Percentiles rank a stretch among this genome's conserved stretches.
Evolutionary conservation across 768 basidiomycete species (phyloP).

Genomic region (Suillus subluteus): DNA sequence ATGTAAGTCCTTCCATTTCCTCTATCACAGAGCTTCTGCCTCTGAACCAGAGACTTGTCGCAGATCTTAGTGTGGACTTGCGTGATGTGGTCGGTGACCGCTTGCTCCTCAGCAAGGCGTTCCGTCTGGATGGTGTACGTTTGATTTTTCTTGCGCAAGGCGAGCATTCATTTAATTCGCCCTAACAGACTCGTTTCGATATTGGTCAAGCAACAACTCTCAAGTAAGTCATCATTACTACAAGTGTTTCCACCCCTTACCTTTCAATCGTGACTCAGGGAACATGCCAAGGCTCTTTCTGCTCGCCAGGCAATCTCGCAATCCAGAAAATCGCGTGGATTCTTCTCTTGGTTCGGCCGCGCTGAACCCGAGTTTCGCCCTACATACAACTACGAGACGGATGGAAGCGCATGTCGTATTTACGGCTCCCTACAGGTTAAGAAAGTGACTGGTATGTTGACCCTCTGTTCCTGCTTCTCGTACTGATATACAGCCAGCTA

Average conservation of each 20-base stretch:
- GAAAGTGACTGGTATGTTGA: constrained; percentile 76
- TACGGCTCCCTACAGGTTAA: constrained; percentile 84
- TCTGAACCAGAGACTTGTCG: neutral
- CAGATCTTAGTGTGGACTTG: constrained; percentile 87
- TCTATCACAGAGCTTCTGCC: neutral
- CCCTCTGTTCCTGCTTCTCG: neutral
- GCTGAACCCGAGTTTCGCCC: constrained; percentile 59
- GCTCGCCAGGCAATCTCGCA: constrained; percentile 71
- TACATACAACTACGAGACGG: constrained; percentile 68
- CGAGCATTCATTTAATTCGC: constrained; percentile 4
- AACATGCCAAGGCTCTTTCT: constrained; percentile 67
- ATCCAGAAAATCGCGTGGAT: constrained; percentile 74
- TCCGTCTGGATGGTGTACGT: constrained; percentile 84
- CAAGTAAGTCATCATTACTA: constrained; percentile 44
- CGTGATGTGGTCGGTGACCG: constrained; percentile 95
- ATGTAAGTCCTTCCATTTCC: constrained; percentile 60
- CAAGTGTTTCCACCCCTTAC: neutral
- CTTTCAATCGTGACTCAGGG: constrained; percentile 38
- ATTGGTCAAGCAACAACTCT: constrained; percentile 78
- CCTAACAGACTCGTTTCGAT: constrained; percentile 71
- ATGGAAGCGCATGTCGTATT: constrained; percentile 83
- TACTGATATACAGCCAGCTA: constrained; percentile 50
- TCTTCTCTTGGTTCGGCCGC: constrained; percentile 61
- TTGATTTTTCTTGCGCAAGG: neutral
- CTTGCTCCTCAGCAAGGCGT: constrained; percentile 76